These are phyloP conservation scores for Triticum monococcum DNA, from an alignment of 176 grass and related monocot genomes.

Conservation along the genomic window DNA sequence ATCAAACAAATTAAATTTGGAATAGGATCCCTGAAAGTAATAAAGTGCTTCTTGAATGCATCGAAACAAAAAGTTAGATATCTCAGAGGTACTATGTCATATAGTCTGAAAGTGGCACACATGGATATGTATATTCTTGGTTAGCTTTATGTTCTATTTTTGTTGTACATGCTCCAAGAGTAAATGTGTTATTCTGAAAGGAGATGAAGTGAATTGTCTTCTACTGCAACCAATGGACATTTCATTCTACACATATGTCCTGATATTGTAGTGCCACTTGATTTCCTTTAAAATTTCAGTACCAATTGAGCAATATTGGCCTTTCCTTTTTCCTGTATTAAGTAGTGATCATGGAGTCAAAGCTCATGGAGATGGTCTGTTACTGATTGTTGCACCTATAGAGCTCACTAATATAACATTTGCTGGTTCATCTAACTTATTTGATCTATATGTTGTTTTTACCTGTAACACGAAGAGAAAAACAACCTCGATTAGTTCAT, in stretches of 20 bases:
- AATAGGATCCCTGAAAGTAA: too few relatives aligned
- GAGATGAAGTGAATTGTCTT: not conserved
- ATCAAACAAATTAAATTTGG: too few relatives aligned
- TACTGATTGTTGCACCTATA: constrained; percentile 84
- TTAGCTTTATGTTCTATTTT: not conserved
- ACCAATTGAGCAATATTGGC: not conserved
- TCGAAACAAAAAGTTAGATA: too few relatives aligned
- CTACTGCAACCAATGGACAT: not conserved
- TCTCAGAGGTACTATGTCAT: not conserved
- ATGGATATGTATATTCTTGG: not conserved
- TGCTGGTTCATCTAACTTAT: constrained; percentile 53
- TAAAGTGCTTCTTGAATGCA: too few relatives aligned
- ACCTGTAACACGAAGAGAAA: constrained; percentile 77
- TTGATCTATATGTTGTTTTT: constrained; percentile 85
- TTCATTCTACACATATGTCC: not conserved
- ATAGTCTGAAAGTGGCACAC: not conserved
- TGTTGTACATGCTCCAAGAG: constrained; percentile 1
- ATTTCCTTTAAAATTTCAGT: not conserved
- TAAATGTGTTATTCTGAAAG: not conserved
- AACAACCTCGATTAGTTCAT: constrained; percentile 70
- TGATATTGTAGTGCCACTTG: constrained; percentile 16
- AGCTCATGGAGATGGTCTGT: constrained; percentile 92
- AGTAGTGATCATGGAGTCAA: constrained; percentile 87
- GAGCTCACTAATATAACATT: constrained; percentile 55
- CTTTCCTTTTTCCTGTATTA: constrained; percentile 26